These are phyloP conservation scores for Bocquillonia castaneifolia DNA, from an alignment of 441 rosid species.

Conservation along the genomic window DNA sequence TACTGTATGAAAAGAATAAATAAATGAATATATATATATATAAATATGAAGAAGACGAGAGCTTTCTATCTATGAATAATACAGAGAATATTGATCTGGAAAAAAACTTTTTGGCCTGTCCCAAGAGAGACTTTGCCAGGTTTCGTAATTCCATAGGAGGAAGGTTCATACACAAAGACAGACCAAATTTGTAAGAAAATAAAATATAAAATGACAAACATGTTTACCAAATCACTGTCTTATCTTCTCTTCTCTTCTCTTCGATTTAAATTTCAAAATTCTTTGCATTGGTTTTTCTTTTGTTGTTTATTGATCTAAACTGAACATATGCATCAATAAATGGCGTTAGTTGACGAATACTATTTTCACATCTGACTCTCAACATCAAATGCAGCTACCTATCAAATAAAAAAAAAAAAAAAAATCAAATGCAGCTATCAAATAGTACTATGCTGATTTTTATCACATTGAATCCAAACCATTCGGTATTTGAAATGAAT, in stretches of 20 bases:
- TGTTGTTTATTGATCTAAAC: background rate
- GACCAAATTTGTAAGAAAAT: background rate
- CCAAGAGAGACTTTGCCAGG: background rate
- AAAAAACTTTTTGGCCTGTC: background rate
- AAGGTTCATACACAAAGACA: background rate
- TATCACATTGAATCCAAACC: no score
- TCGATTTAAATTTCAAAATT: constrained; percentile 12
- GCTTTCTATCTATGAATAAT: background rate
- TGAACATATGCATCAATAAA: no score
- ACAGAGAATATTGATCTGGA: background rate
- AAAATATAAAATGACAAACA: background rate
- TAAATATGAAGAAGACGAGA: background rate
- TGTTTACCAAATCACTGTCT: background rate
- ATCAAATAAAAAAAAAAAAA: no score
- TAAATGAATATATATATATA: no score
- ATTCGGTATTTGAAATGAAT: no score
- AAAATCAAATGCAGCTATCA: no score
- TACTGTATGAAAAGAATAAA: background rate
- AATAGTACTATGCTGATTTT: no score
- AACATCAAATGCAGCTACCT: no score
- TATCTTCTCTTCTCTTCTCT: background rate
- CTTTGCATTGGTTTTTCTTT: background rate
- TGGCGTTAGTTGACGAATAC: background rate
- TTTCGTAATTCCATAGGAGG: background rate
- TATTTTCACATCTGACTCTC: no score